Evolutionary conservation across 345 rosid species (phyloP), one percentile per base, ranked within the genome.

Genomic region (Gossypium herbaceum): DNA sequence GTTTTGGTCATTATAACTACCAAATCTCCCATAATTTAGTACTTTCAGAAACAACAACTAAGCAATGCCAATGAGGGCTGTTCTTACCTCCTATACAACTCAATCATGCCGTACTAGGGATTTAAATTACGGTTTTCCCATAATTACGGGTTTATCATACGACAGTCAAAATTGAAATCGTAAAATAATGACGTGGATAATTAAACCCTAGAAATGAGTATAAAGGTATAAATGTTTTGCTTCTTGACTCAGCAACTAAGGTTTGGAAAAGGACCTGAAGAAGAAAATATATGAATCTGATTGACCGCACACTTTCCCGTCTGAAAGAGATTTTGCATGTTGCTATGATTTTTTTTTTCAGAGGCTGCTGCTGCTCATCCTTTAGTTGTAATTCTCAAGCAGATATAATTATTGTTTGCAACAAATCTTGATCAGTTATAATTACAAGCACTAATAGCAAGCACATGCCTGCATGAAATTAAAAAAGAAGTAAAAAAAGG

Each of bases 211-310:
- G 41, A 1, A 15, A 15, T 34, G 66, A 29, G 9, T 4, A 13
- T 4, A 19, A 50, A 79, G 81, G 73, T 81, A 72, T 62, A 54
- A 22, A 19, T 55, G 81, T 27, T 80, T 87, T 70, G 82, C 88
- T 87, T 87, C 82, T 85, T 85, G 88, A 87, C 88, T 85, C 86
- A 80, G 88, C 90, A 79, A 87, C 84, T 45, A 27, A 60, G 72
- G 56, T 81, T 48, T 50, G 47, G 54, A 80, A 71, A 82, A 55
- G 63, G 80, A 78, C 72, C 73, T 19, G 10, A 65, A 75, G 20
- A 9, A 20, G 52, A 47, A 47, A 43, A 59, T 29, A 54, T 12
- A 71, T 58, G 73, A 48, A 70, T 54, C 61, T 61, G 2, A 34
- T 71, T 70, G 76, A 73, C 74, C 81, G 68, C 81, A 77, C 76